Conservation (phyloP, 1,284 basidiomycete genomes). For the Amylostereum areolatum region DNA sequence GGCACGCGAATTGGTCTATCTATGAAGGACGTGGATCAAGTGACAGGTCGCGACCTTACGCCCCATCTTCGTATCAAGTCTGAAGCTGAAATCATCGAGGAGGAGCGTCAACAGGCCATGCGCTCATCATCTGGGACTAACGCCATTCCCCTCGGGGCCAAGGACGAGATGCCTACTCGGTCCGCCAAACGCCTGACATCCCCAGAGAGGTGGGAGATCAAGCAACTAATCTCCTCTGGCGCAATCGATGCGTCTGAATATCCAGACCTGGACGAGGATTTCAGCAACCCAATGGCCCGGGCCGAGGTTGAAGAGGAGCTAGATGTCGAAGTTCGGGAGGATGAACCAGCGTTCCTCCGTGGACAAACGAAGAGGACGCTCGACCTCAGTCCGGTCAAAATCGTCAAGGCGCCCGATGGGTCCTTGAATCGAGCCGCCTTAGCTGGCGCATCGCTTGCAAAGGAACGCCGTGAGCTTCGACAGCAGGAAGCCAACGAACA, state of each 20-base stretch:
- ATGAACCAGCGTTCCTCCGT: constrained; percentile 93
- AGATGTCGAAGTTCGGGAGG: constrained; percentile 95
- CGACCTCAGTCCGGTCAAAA: constrained; percentile 95
- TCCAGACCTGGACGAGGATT: constrained; percentile 93
- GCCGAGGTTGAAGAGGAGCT: constrained; percentile 93
- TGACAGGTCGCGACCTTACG: constrained; percentile 82
- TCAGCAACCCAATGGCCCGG: constrained; percentile 66
- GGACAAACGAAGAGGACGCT: constrained; percentile 95
- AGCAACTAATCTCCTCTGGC: constrained; percentile 96
- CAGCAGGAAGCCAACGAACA: constrained; percentile 94
- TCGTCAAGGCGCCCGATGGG: constrained; percentile 91
- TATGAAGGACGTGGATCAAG: constrained; percentile 97
- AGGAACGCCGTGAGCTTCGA: constrained; percentile 90
- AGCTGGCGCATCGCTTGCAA: constrained; percentile 90
- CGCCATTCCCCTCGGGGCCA: constrained; percentile 54
- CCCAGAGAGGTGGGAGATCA: constrained; percentile 98
- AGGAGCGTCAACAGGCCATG: constrained; percentile 61
- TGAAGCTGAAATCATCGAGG: constrained; percentile 81
- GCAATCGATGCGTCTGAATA: constrained; percentile 92
- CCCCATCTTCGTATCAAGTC: constrained; percentile 92
- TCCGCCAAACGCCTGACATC: constrained; percentile 91
- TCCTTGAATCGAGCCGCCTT: constrained; percentile 94
- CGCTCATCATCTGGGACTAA: constrained; percentile 65
- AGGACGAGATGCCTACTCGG: constrained; percentile 48
- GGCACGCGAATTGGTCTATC: constrained; percentile 81